Conservation (phyloP, 192 early-diverging fungal genomes). For the Coemansia asiatica region DNA sequence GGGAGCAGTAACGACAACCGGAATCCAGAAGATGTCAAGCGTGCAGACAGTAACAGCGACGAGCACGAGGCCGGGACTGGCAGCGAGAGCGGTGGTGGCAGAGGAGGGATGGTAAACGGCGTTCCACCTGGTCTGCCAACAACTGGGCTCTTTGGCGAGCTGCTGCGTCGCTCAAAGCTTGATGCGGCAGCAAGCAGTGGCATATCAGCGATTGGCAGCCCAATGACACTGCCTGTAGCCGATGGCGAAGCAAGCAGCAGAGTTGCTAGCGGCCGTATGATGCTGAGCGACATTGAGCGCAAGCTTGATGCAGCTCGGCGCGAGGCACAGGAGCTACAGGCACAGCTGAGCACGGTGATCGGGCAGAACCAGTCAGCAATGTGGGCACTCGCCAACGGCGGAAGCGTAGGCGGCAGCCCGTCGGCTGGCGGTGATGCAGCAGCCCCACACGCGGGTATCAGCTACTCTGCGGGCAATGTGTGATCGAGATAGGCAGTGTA, state of each 20-base stretch:
- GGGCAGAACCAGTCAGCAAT: conserved; percentile 49
- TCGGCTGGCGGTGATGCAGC: conserved; percentile 11
- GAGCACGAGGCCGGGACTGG: conserved; percentile 7
- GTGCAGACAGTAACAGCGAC: conserved; percentile 8
- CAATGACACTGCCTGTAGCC: neutral
- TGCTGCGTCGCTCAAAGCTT: conserved; percentile 32
- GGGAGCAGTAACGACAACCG: conserved; percentile 5
- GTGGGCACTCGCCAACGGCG: conserved; percentile 35
- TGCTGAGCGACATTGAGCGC: conserved; percentile 48
- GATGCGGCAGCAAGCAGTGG: conserved; percentile 7
- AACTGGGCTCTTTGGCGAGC: conserved; percentile 51
- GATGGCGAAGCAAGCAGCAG: conserved; percentile 4
- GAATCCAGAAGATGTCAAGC: neutral
- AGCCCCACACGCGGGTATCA: conserved; percentile 1
- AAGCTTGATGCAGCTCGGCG: conserved; percentile 35
- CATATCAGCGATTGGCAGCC: neutral
- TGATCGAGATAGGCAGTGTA: neutral
- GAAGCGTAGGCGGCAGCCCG: conserved; percentile 8
- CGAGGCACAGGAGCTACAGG: conserved; percentile 46
- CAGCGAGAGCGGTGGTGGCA: conserved; percentile 1
- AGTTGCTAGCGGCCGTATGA: conserved; percentile 24
- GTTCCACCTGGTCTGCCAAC: conserved; percentile 43
- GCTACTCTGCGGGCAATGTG: conserved; percentile 14
- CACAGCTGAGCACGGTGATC: conserved; percentile 48
- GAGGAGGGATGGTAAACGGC: conserved; percentile 21